Evolutionary conservation across 1,284 basidiomycete species (phyloP), one percentile per base, ranked within the genome.

Genomic region (Peniophora sp.): DNA sequence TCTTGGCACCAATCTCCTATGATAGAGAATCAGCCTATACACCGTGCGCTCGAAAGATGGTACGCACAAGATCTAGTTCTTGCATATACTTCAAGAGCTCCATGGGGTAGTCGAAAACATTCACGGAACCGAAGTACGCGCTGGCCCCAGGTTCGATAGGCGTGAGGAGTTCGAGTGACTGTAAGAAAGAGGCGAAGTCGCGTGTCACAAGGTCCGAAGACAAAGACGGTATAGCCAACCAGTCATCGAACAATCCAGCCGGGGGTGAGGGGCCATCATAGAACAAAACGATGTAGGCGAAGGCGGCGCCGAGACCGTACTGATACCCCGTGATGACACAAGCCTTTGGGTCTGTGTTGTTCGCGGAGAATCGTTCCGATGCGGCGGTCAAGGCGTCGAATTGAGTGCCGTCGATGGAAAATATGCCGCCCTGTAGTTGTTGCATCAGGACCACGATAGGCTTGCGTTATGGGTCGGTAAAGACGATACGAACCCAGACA

Each of bases 221-320:
- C n/a, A 47, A 45, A 23, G 17, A 45, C 24, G 42, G 68, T 37
- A 76, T 70, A 1, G 61, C 65, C n/a, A 75, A 51, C 51, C 78
- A 75, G 1, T 64, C 64, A 41, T 79, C 76, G 52, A 79, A 80
- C 3, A 76, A 68, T 3, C 75, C 76, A 10, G 60, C 44, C 0
- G 78, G 78, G 0, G 69, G 72, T 0, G 57, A 67, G 1, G 77
- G 76, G 0, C 60, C 76, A 55, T 82, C 76, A 52, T 81, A 81
- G 58, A 81, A 82, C 36, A 54, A 45, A 14, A 24, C 22, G 17
- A 36, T 11, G 32, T 41, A 45, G 27, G 39, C 39, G n/a, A 41
- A 17, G n/a, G 39, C n/a, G n/a, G n/a, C n/a, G n/a, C 35, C 32
- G 35, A 18, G 18, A 12, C 34, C 37, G 14, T 18, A 24, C 8